Evolutionary conservation across 345 rosid species (phyloP).

Genomic region (Eucalyptus regnans): DNA sequence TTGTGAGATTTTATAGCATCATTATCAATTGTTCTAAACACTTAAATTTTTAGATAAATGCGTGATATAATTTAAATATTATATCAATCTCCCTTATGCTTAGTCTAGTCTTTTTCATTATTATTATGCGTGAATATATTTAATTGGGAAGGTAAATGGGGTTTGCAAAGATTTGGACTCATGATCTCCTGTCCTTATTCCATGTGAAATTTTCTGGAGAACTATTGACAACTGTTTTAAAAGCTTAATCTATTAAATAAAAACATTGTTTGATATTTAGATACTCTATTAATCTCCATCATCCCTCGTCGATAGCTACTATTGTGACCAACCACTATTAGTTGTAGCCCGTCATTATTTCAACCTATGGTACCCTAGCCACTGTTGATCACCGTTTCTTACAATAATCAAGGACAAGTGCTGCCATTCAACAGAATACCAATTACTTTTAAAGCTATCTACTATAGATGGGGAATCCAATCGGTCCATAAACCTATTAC

Average conservation of each 20-base stretch:
- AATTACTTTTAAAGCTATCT: too few species aligned
- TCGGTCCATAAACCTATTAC: too few species aligned
- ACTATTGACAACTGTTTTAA: too few species aligned
- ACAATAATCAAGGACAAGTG: not conserved
- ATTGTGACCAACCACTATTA: not conserved
- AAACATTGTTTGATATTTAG: too few species aligned
- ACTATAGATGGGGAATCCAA: too few species aligned
- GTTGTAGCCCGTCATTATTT: not conserved
- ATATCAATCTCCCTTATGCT: not conserved
- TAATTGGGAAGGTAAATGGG: not conserved
- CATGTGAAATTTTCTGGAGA: not conserved
- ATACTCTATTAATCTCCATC: not conserved
- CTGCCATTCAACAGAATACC: too few species aligned
- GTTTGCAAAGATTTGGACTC: not conserved
- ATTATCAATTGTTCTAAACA: not conserved
- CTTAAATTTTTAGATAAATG: too few species aligned
- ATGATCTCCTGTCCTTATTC: not conserved
- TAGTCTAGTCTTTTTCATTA: not conserved
- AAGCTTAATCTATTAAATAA: not conserved
- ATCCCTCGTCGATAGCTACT: not conserved
- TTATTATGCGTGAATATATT: not conserved
- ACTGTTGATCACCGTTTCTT: not conserved
- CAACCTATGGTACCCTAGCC: not conserved
- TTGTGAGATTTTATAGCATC: not conserved
- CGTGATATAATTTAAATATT: too few species aligned